Evolutionary conservation across 2,329 filamentous ascomycete species (phyloP).

Genomic region (Bimuria novae-zelandiae): DNA sequence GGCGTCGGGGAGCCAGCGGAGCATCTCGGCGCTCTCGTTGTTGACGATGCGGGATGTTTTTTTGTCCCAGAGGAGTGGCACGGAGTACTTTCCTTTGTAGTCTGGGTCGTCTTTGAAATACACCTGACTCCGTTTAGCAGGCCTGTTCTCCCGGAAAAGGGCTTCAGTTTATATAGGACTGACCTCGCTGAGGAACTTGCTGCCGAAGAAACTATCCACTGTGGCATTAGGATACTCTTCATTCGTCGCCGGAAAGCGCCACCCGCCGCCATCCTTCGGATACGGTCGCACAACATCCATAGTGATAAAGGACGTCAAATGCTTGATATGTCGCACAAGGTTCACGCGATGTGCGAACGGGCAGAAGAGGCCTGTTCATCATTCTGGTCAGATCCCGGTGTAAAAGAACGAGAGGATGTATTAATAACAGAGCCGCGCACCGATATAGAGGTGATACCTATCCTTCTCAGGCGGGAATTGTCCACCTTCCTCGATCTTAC

Average conservation of each 20-base stretch:
- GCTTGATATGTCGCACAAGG: slow-evolving; percentile 62
- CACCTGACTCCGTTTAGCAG: too few relatives aligned
- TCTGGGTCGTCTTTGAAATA: slow-evolving; percentile 65
- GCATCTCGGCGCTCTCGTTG: slow-evolving; percentile 58
- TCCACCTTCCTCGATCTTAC: slow-evolving; percentile 52
- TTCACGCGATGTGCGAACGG: slow-evolving; percentile 67
- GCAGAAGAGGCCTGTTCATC: slow-evolving; percentile 62
- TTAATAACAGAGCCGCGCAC: slow-evolving; percentile 23
- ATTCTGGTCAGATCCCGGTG: not conserved
- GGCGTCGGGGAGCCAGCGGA: slow-evolving; percentile 61
- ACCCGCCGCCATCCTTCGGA: slow-evolving; percentile 67
- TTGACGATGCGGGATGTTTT: slow-evolving; percentile 61
- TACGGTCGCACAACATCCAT: slow-evolving; percentile 67
- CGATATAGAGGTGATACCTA: slow-evolving; percentile 62
- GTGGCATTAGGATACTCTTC: slow-evolving; percentile 64
- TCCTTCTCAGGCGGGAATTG: slow-evolving; percentile 57
- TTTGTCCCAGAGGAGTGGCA: slow-evolving; percentile 67
- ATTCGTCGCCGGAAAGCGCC: slow-evolving; percentile 60
- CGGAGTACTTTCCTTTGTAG: slow-evolving; percentile 65
- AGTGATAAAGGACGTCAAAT: slow-evolving; percentile 59
- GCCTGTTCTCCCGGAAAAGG: too few relatives aligned
- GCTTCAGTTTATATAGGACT: too few relatives aligned
- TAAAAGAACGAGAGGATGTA: not conserved
- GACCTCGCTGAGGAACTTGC: slow-evolving; percentile 61
- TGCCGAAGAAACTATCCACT: slow-evolving; percentile 63